These are phyloP conservation scores for Schizonepeta tenuifolia DNA, from an alignment of 257 asterid species.

Conservation along the genomic window DNA sequence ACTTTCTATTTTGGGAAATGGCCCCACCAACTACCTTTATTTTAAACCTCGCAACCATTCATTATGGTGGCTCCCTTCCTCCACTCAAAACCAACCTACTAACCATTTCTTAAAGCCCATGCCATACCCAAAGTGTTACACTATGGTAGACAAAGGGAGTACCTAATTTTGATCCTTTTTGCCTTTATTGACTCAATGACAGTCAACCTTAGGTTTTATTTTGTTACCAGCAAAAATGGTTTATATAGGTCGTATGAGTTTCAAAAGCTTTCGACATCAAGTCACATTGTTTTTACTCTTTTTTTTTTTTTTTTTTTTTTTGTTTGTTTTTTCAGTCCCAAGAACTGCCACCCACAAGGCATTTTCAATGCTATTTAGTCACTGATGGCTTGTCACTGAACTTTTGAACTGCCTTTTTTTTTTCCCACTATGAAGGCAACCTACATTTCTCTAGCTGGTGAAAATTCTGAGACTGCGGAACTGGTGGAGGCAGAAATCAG, in stretches of 20 bases:
- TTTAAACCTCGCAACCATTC: no score
- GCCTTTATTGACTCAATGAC: no score
- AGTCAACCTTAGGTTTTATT: neutral
- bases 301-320: neutral
- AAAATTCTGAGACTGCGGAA: slow-evolving; percentile 49
- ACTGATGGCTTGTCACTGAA: slow-evolving; percentile 24
- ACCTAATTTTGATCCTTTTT: no score
- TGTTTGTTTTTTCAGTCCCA: no score
- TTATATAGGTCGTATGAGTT: neutral
- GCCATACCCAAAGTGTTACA: no score
- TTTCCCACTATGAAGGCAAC: slow-evolving; percentile 64
- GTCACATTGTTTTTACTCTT: neutral
- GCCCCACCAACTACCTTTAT: no score
- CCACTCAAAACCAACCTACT: no score
- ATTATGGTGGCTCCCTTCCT: no score
- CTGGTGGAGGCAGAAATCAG: slow-evolving; percentile 49
- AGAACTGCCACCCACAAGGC: slow-evolving; percentile 13
- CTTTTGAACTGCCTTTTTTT: slow-evolving; percentile 39
- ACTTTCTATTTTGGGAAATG: no score
- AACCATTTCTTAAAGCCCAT: no score
- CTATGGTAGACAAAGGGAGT: no score
- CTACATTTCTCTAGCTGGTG: slow-evolving; percentile 61
- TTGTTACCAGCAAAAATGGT: neutral
- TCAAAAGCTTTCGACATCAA: neutral
- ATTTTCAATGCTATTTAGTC: slow-evolving; percentile 15